Conservation (phyloP, 2,329 filamentous ascomycete species). For the Myrmaecium sp. region DNA sequence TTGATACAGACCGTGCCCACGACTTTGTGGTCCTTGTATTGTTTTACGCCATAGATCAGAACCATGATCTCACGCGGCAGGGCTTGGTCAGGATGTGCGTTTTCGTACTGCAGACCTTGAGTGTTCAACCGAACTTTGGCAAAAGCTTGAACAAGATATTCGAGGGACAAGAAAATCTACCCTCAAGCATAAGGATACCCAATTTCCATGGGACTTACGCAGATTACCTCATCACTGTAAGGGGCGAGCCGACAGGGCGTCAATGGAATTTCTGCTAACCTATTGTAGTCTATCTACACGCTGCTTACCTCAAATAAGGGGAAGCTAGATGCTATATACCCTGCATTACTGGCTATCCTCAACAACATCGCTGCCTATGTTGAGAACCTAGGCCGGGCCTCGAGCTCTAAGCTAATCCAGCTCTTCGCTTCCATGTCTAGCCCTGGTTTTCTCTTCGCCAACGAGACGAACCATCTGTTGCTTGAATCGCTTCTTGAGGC, state of each 20-base stretch:
- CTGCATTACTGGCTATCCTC: conserved; percentile 77
- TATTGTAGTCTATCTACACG: conserved; percentile 61
- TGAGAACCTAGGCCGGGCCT: conserved; percentile 54
- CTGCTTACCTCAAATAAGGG: conserved; percentile 85
- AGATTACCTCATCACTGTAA: conserved; percentile 79
- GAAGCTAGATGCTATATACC: conserved; percentile 79
- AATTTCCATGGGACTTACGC: conserved; percentile 83
- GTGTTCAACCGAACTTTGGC: conserved; percentile 81
- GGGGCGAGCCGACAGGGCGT: conserved; percentile 13
- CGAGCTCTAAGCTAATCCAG: conserved; percentile 70
- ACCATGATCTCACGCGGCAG: conserved; percentile 71
- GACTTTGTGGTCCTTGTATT: conserved; percentile 83
- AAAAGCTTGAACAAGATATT: conserved; percentile 80
- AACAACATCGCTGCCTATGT: conserved; percentile 84
- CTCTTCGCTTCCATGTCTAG: conserved; percentile 86
- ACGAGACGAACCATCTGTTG: conserved; percentile 75
- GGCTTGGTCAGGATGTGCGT: conserved; percentile 92
- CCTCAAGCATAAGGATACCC: conserved; percentile 60
- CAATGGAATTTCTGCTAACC: too few relatives aligned
- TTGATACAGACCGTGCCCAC: conserved; percentile 83
- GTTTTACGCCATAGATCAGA: conserved; percentile 86
- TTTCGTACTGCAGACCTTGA: conserved; percentile 90
- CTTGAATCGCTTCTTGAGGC: conserved; percentile 72
- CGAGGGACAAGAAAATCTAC: conserved; percentile 74
- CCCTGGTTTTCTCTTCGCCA: conserved; percentile 78